Percentiles rank a stretch among this genome's conserved stretches.
These are phyloP conservation scores for Spergularia bocconei DNA, from an alignment of 148 eudicot species.

Conservation along the genomic window DNA sequence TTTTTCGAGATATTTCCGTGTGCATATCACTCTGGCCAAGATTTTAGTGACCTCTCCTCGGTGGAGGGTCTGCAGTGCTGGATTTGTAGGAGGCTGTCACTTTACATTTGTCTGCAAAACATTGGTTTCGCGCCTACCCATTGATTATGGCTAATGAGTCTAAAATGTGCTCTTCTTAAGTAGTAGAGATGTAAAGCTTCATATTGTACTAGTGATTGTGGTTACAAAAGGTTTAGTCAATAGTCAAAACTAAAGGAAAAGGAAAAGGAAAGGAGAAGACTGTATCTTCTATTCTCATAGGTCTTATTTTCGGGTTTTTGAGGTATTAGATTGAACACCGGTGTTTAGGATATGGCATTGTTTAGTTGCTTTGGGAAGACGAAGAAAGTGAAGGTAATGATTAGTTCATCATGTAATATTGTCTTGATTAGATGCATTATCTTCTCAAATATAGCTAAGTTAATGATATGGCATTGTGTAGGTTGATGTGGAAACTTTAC, in stretches of 20 bases:
- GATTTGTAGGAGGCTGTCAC: constrained; percentile 22
- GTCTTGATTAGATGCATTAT: background rate
- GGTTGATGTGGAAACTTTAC: constrained; percentile 35
- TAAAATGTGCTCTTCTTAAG: constrained; percentile 10
- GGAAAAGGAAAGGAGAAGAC: background rate
- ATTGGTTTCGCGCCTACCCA: constrained; percentile 59
- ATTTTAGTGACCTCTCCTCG: constrained; percentile 35
- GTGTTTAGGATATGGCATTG: constrained; percentile 35
- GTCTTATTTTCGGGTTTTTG: constrained; percentile 5
- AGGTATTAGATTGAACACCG: constrained; percentile 3
- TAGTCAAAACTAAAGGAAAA: background rate
- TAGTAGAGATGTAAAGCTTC: constrained; percentile 25
- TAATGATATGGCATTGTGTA: constrained; percentile 23
- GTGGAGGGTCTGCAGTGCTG: constrained; percentile 39
- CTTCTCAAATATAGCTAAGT: background rate
- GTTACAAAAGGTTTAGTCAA: background rate
- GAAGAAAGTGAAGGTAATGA: constrained; percentile 58
- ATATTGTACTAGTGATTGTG: constrained; percentile 3
- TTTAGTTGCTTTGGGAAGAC: constrained; percentile 60
- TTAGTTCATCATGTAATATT: background rate
- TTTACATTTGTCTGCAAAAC: constrained; percentile 36
- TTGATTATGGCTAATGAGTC: constrained; percentile 82
- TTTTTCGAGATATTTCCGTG: constrained; percentile 41
- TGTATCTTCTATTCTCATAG: background rate
- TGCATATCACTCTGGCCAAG: constrained; percentile 66